A percentile compares a stretch with the other conserved stretches of the same genome.
Evolutionary conservation across 495 filamentous ascomycete species (phyloP).

Genomic region (Talaromyces wortmannii): DNA sequence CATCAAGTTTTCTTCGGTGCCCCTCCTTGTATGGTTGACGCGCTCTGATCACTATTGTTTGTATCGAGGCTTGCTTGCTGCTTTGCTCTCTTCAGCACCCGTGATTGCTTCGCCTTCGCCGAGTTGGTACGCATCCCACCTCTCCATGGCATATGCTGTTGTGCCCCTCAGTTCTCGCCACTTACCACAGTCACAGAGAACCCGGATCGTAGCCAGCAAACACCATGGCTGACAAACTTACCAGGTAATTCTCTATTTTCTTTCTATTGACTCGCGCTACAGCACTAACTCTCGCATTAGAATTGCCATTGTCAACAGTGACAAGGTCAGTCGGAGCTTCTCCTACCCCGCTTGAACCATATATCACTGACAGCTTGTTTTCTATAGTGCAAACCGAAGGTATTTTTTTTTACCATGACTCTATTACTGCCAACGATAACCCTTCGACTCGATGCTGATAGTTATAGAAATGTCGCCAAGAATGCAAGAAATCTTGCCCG

Average conservation of each 20-base stretch:
- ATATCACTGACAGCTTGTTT: not conserved
- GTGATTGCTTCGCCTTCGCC: not conserved
- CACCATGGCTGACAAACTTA: slow-evolving; percentile 80
- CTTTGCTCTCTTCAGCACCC: not conserved
- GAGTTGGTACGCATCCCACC: not conserved
- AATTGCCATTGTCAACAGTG: slow-evolving; percentile 94
- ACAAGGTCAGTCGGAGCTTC: slow-evolving; percentile 68
- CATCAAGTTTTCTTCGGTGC: slow-evolving; percentile 17
- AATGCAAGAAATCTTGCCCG: slow-evolving; percentile 99
- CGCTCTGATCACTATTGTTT: not conserved
- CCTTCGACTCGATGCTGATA: slow-evolving; percentile 5
- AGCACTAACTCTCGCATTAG: slow-evolving; percentile 36
- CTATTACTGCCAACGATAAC: not conserved
- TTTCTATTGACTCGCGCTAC: not conserved
- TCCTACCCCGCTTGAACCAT: not conserved
- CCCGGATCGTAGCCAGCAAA: not conserved
- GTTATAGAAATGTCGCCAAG: slow-evolving; percentile 82
- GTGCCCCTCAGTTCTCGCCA: not conserved
- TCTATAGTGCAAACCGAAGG: slow-evolving; percentile 92
- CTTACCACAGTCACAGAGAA: not conserved
- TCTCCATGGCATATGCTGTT: not conserved
- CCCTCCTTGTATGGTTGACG: slow-evolving; percentile 10
- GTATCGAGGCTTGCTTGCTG: not conserved
- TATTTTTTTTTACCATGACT: slow-evolving; percentile 21
- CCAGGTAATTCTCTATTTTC: slow-evolving; percentile 49